phyloP scores from a whole-genome alignment of 2,329 filamentous ascomycete species.

The Leptographium lundbergii region DNA sequence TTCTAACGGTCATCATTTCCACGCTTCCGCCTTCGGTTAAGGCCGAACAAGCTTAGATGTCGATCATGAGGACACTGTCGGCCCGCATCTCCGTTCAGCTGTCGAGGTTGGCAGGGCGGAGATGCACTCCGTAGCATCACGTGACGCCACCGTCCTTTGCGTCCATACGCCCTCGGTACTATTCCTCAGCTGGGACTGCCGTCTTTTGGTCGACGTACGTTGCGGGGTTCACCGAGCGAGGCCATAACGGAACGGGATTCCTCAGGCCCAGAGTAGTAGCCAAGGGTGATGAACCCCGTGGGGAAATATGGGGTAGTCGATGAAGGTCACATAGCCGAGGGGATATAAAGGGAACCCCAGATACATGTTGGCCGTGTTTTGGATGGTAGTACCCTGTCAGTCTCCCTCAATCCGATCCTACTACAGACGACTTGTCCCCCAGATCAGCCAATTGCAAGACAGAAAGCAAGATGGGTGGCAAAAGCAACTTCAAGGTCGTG shows the following conservation, averaged over 20 bases:
- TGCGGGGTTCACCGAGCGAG: not conserved
- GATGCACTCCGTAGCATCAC: not conserved
- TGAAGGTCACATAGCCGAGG: not conserved
- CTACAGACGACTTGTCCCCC: too few relatives aligned
- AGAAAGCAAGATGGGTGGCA: not conserved
- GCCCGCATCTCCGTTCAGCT: not conserved
- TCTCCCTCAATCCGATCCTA: not conserved
- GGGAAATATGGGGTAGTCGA: not conserved
- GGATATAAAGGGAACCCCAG: not conserved
- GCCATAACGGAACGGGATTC: not conserved
- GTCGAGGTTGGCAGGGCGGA: not conserved
- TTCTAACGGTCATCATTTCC: too few relatives aligned
- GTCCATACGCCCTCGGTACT: not conserved
- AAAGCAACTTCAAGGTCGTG: constrained; percentile 22
- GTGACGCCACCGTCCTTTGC: not conserved
- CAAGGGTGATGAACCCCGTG: not conserved
- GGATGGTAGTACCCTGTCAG: not conserved
- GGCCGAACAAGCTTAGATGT: not conserved
- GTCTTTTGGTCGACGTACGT: too few relatives aligned
- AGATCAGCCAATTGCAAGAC: too few relatives aligned
- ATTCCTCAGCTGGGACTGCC: too few relatives aligned
- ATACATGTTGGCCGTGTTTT: too few relatives aligned
- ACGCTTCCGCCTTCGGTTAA: not conserved
- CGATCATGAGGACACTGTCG: not conserved
- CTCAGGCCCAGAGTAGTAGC: not conserved